Evolutionary conservation across 768 basidiomycete species (phyloP), one percentile per base, ranked within the genome.

Genomic region (Tylopilus balloui): DNA sequence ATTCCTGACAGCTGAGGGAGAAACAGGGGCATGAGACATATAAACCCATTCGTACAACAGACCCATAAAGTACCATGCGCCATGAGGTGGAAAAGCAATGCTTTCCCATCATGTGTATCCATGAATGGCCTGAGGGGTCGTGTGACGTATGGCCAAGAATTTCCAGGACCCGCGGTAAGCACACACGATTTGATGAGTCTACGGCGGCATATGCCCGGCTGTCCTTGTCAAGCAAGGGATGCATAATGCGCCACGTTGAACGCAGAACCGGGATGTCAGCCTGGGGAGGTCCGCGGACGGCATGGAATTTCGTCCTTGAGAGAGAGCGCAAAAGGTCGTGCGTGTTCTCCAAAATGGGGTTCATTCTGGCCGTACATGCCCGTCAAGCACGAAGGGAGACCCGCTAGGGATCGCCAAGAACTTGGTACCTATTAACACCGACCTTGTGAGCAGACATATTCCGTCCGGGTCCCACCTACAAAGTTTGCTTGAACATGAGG

Each of bases 211-310:
- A 41, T 40, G 37, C 41, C 24, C 45, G 42, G 15, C 25, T 48
- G 34, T 45, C 49, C 32, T 41, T 51, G 36, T 50, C 45, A 32
- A 48, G 47, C 32, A 47, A 35, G 43, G 52, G 52, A 57, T 36
- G 42, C 3, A 48, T 53, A 28, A 59, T 58, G 42, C 32, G 28
- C 54, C 50, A 55, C 19, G 29, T 21, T 51, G 45, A 42, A 40
- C 38, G 38, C 27, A 39, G 31, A 21, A 52, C 52, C 31, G 46
- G 59, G 31, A 53, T 43, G 32, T 56, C 34, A 14, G 48, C 48
- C 39, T 39, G 29, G n/a, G 47, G 48, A 50, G 52, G 52, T 56
- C 54, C 64, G 55, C 59, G 59, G 54, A 55, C 14, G 52, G 56
- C 35, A 43, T 44, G 61, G 52, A 55, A 29, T 48, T 50, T 63